Evolutionary conservation across 2,329 filamentous ascomycete genomes (phyloP).

Genomic region (Apiospora hydei): DNA sequence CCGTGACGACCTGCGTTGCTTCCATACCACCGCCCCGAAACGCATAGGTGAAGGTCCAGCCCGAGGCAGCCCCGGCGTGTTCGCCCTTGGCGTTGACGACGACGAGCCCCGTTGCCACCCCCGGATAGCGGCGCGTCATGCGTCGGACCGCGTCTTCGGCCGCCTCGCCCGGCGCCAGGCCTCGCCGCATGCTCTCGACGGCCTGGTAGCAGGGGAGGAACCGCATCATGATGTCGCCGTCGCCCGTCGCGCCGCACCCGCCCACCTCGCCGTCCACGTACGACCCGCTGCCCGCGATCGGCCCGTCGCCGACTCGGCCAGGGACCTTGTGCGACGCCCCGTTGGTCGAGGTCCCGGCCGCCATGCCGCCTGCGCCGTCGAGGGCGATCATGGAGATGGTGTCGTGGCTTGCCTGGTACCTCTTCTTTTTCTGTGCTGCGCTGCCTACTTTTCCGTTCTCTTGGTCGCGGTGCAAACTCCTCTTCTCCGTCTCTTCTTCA

Average conservation of each 20-base stretch:
- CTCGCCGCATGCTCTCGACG: slow-evolving; percentile 58
- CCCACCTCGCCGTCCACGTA: slow-evolving; percentile 63
- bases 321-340: slow-evolving; percentile 62
- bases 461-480: neutral
- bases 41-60: slow-evolving; percentile 63
- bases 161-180: slow-evolving; percentile 55
- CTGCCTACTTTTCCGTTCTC: neutral
- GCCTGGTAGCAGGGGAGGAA: slow-evolving; percentile 66
- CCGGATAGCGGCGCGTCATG: slow-evolving; percentile 57
- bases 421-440: neutral
- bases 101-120: slow-evolving; percentile 56
- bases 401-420: slow-evolving; percentile 49
- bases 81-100: slow-evolving; percentile 57
- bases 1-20: slow-evolving; percentile 51
- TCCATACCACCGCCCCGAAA: slow-evolving; percentile 57
- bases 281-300: slow-evolving; percentile 61
- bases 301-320: slow-evolving; percentile 62
- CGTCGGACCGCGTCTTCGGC: slow-evolving; percentile 58
- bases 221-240: slow-evolving; percentile 65
- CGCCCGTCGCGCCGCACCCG: slow-evolving; percentile 63
- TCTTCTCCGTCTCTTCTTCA: neutral
- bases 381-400: slow-evolving; percentile 62
- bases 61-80: slow-evolving; percentile 59
- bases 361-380: slow-evolving; percentile 53
- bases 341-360: slow-evolving; percentile 63